Evolutionary conservation across 1,284 basidiomycete genomes (phyloP), one percentile per base, ranked within the genome.

Genomic region (Entoloma clypeatum): DNA sequence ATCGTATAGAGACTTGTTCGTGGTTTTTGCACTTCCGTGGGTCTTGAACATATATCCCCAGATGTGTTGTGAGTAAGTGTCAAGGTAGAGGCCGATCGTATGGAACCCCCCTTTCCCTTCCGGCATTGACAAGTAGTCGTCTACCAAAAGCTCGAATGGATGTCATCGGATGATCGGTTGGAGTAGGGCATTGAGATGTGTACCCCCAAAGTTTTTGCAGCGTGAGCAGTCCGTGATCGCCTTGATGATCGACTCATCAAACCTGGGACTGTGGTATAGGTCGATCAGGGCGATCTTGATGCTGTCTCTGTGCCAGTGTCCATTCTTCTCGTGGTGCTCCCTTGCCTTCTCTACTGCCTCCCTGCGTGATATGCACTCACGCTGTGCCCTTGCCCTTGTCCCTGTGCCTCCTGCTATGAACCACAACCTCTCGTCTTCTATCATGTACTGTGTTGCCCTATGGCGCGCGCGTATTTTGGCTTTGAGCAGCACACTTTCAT

Each of bases 81-180:
- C 61, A 7, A 63, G 32, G 34, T 51, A 60, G 3, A 64, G 26
- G 0, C 54, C 54, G 0, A 64, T 16, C 6, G 50, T 62, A 3
- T 52, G 44, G 47, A 52, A 60, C 1, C 61, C 60, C 0, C 64
- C 62, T 27, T 57, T 61, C 3, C 62, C 65, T 16, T 38, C 41
- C 9, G 62, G 62, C 41, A 67, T 46, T 0, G 60, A 57, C 2
- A 68, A 48, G 27, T 61, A 61, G 47, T 68, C 62, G 1, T 51
- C 54, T 0, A 61, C 62, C 9, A 68, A 23, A 5, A 67, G 51
- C 25, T 65, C 54, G 41, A 67, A 64, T 2, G 64, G 65, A 26
- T 58, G 59, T 1, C 57, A 44, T 4, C 62, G 45, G 0, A 54
- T 60, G 34, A 69, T 62, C 2, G 65, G 65, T 23, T 65, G 48